phyloP scores from a whole-genome alignment of 805 yeast genomes.

The Wickerhamomyces pijperi region DNA sequence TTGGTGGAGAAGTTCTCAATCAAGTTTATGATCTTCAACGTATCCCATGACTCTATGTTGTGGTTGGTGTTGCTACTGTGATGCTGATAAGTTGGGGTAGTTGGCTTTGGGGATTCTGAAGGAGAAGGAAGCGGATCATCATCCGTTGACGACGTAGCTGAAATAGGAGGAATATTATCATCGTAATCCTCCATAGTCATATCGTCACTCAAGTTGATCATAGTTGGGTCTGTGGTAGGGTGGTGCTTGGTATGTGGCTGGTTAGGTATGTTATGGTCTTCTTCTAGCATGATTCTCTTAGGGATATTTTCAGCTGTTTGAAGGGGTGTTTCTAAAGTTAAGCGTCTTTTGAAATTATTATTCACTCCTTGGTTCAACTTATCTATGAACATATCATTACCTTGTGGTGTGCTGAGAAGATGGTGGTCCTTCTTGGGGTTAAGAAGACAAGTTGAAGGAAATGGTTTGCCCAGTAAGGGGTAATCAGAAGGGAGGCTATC shows the following conservation, averaged over 20 bases:
- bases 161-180: too few relatives aligned
- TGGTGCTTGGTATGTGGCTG: slow-evolving; percentile 2
- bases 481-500: not conserved
- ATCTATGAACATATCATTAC: not conserved
- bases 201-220: too few relatives aligned
- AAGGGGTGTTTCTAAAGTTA: slow-evolving; percentile 4
- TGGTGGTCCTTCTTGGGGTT: not conserved
- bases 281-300: not conserved
- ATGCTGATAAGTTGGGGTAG: slow-evolving; percentile 11
- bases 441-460: not conserved
- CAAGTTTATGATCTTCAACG: slow-evolving; percentile 4
- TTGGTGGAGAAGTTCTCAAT: slow-evolving; percentile 8
- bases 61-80: not conserved
- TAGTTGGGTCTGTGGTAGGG: too few relatives aligned
- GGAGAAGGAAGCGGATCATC: slow-evolving; percentile 63
- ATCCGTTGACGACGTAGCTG: too few relatives aligned
- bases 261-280: slow-evolving; percentile 14
- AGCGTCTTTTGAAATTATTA: slow-evolving; percentile 6
- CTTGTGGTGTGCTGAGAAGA: not conserved
- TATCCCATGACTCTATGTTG: not conserved
- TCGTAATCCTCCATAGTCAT: too few relatives aligned
- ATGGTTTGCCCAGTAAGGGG: not conserved
- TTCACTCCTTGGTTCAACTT: not conserved
- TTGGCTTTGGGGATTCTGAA: slow-evolving; percentile 45
- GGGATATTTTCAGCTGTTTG: not conserved